These are phyloP conservation scores for Colletotrichum karsti DNA, from an alignment of 2,329 filamentous ascomycete species.

Conservation along the genomic window DNA sequence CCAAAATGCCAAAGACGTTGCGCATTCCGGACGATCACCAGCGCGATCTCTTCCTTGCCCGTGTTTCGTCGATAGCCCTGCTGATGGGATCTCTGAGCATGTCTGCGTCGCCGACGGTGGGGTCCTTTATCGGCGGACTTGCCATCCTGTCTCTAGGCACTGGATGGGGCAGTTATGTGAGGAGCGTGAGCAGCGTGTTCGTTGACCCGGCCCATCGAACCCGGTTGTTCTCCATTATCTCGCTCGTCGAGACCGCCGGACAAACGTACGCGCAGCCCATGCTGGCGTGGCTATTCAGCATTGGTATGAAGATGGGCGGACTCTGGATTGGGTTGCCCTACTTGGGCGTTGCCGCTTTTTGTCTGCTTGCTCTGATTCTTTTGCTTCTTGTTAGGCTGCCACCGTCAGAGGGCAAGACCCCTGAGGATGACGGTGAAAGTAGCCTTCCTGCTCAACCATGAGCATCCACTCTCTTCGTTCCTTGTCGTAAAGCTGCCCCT, in stretches of 20 bases:
- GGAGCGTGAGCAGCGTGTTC: conserved; percentile 34
- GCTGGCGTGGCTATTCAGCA: conserved; percentile 38
- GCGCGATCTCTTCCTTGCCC: conserved; percentile 38
- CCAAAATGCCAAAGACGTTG: conserved; percentile 30
- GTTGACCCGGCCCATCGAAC: conserved; percentile 38
- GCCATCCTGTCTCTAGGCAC: conserved; percentile 38
- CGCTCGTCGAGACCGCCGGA: conserved; percentile 33
- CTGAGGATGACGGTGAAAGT: neutral
- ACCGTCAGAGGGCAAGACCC: neutral
- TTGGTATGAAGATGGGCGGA: conserved; percentile 39
- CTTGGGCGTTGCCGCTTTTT: conserved; percentile 35
- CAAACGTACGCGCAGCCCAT: conserved; percentile 36
- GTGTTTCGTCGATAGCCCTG: conserved; percentile 33
- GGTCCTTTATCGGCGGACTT: conserved; percentile 37
- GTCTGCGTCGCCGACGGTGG: conserved; percentile 34
- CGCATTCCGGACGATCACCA: conserved; percentile 33
- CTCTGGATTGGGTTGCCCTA: conserved; percentile 41
- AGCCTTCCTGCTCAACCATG: neutral
- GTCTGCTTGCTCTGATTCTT: neutral
- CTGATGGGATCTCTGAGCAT: conserved; percentile 36
- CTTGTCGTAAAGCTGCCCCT: neutral
- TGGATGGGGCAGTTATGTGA: conserved; percentile 36
- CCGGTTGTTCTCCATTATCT: conserved; percentile 37
- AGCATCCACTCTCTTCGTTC: neutral
- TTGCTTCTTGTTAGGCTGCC: conserved; percentile 22